Evolutionary conservation across 768 basidiomycete genomes (phyloP), one percentile per base, ranked within the genome.

Genomic region (Phylloporus sp.): DNA sequence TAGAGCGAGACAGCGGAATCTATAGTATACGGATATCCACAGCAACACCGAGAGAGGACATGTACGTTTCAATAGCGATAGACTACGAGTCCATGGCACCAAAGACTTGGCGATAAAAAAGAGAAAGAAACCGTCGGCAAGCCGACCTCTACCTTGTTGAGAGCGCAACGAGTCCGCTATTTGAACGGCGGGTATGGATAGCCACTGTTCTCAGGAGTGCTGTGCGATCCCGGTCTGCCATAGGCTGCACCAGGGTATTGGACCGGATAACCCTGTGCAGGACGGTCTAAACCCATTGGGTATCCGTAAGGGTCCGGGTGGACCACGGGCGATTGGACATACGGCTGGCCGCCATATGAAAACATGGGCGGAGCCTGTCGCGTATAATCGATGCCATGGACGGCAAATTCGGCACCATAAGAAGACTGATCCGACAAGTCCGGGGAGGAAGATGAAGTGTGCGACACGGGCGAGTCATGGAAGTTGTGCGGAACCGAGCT

Each of bases 391-490:
- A 29, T 17, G 28, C 38, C 41, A 9, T 39, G 43, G 37, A 27
- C 29, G 15, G 40, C 4, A 42, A 48, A 39, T 9, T 63, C 60
- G 31, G 42, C 26, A 23, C 46, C 22, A 36, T 43, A 39, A 23
- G 56, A 47, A 3, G 63, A 53, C 21, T 61, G 63, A 42, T 64
- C 63, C 48, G 63, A 51, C 9, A 31, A 44, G 20, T 38, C 50
- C 11, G 62, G 53, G 15, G 58, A 63, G 24, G 62, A 55, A 21
- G 61, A 59, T 17, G 62, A 57, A 11, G 56, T 48, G 28, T 45
- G 24, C 8, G 56, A 55, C 34, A 27, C 42, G 3, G 59, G 51
- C 18, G 62, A 64, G 50, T 61, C 59, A 49, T 51, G 34, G 21
- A 45, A 23, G 3, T 63, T 62, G 8, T 22, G 22, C 28, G 48